Percentiles rank a stretch among this genome's conserved stretches.
phyloP scores from a whole-genome alignment of 495 filamentous ascomycete species.

The Penicillium nucicola region DNA sequence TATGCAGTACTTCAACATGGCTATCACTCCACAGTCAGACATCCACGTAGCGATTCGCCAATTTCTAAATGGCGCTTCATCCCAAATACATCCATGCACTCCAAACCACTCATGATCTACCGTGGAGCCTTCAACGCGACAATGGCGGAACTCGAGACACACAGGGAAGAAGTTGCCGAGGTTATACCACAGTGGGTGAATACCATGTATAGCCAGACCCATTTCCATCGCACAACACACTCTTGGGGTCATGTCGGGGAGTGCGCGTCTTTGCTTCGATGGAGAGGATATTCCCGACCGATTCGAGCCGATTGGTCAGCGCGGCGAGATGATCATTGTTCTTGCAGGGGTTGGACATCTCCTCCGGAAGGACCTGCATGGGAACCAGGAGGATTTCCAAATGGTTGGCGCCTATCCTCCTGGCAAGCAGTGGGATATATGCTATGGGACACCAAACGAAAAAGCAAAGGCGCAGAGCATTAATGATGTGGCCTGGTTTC shows the following conservation, averaged over 20 bases:
- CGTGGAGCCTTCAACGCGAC: slow-evolving; percentile 50
- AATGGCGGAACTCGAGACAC: slow-evolving; percentile 48
- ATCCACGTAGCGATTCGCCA: slow-evolving; percentile 54
- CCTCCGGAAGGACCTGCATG: slow-evolving; percentile 53
- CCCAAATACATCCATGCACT: slow-evolving; percentile 64
- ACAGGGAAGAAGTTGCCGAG: slow-evolving; percentile 48
- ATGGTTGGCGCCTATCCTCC: slow-evolving; percentile 67
- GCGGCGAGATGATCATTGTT: slow-evolving; percentile 63
- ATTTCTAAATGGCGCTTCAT: slow-evolving; percentile 56
- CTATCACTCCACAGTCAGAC: slow-evolving; percentile 42
- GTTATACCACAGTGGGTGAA: slow-evolving; percentile 64
- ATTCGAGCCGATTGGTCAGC: slow-evolving; percentile 52
- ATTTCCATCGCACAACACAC: slow-evolving; percentile 66
- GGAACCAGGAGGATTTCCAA: slow-evolving; percentile 43
- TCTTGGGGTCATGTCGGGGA: slow-evolving; percentile 55
- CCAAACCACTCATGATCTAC: slow-evolving; percentile 61
- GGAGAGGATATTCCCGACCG: slow-evolving; percentile 57
- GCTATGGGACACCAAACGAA: slow-evolving; percentile 57
- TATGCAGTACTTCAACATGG: slow-evolving; percentile 15
- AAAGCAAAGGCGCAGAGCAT: slow-evolving; percentile 49
- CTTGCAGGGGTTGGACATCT: slow-evolving; percentile 65
- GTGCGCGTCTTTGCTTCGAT: slow-evolving; percentile 63
- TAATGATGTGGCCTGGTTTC: slow-evolving; percentile 50
- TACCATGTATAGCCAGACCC: slow-evolving; percentile 61
- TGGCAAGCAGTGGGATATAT: slow-evolving; percentile 64